phyloP scores from a whole-genome alignment of 495 filamentous ascomycete genomes.

The Peziza echinospora region DNA sequence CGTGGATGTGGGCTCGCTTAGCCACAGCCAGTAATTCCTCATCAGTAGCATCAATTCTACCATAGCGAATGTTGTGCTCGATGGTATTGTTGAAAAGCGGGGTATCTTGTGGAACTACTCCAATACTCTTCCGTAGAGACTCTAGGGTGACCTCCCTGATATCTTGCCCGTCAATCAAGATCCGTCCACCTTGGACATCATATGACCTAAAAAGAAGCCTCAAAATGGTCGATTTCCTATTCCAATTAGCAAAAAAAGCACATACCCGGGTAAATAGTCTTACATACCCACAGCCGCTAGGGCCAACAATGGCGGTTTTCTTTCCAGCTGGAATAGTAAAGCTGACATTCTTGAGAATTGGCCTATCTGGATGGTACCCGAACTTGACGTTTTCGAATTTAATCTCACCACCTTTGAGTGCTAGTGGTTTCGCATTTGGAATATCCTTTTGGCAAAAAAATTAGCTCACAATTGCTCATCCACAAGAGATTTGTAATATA shows the following conservation, averaged over 20 bases:
- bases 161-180: conserved; percentile 85
- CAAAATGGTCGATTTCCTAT: conserved; percentile 65
- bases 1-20: conserved; percentile 60
- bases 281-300: conserved; percentile 59
- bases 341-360: conserved; percentile 64
- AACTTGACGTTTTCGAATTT: conserved; percentile 88
- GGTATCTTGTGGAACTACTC: conserved; percentile 93
- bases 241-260: not conserved
- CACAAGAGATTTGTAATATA: not conserved
- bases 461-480: not conserved
- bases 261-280: too few species aligned
- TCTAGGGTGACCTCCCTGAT: conserved; percentile 63
- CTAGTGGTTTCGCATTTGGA: conserved; percentile 46
- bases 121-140: conserved; percentile 65
- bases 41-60: conserved; percentile 54
- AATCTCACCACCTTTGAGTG: conserved; percentile 68
- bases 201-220: conserved; percentile 86
- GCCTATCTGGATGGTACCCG: conserved; percentile 68
- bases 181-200: conserved; percentile 68
- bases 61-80: conserved; percentile 86
- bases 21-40: conserved; percentile 58
- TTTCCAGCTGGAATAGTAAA: conserved; percentile 85
- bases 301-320: conserved; percentile 89
- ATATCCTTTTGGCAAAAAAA: conserved; percentile 26
- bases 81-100: conserved; percentile 92